Evolutionary conservation across 805 yeast genomes (phyloP).

Genomic region (Cyberlindnera americana): DNA sequence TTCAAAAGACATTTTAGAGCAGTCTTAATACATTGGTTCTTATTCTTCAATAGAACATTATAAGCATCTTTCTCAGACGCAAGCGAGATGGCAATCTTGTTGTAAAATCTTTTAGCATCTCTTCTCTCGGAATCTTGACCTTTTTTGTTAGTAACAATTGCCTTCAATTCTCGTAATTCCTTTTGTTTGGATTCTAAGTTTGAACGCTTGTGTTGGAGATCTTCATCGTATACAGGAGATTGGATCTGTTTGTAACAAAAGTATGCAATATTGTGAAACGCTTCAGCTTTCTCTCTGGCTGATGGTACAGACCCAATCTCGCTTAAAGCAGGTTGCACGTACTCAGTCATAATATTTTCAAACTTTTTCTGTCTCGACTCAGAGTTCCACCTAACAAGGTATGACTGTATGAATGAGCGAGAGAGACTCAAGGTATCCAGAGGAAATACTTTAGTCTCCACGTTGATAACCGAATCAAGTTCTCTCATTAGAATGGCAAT

Average conservation of each 20-base stretch:
- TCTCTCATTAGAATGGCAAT: slow-evolving; percentile 47
- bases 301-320: slow-evolving; percentile 18
- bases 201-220: slow-evolving; percentile 38
- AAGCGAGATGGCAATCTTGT: slow-evolving; percentile 45
- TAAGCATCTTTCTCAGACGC: slow-evolving; percentile 48
- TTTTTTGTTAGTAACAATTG: slow-evolving; percentile 38
- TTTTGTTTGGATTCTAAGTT: slow-evolving; percentile 39
- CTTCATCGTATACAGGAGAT: slow-evolving; percentile 40
- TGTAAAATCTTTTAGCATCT: slow-evolving; percentile 49
- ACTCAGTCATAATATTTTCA: slow-evolving; percentile 49
- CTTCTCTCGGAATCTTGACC: slow-evolving; percentile 45
- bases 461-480: slow-evolving; percentile 7
- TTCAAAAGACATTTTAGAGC: slow-evolving; percentile 59
- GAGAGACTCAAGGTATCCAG: slow-evolving; percentile 17
- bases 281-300: slow-evolving; percentile 35
- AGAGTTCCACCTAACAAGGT: slow-evolving; percentile 65
- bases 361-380: slow-evolving; percentile 68
- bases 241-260: slow-evolving; percentile 69
- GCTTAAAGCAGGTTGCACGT: slow-evolving; percentile 40
- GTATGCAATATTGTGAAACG: slow-evolving; percentile 59
- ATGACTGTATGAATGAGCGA: slow-evolving; percentile 32
- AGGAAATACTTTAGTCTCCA: slow-evolving; percentile 9
- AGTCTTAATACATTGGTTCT: slow-evolving; percentile 42
- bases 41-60: slow-evolving; percentile 34
- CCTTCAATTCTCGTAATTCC: slow-evolving; percentile 49